Percentiles rank a stretch among this genome's conserved stretches.
Evolutionary conservation across 179 eudicot species (phyloP).

Genomic region (Sideroxylon spinosum): DNA sequence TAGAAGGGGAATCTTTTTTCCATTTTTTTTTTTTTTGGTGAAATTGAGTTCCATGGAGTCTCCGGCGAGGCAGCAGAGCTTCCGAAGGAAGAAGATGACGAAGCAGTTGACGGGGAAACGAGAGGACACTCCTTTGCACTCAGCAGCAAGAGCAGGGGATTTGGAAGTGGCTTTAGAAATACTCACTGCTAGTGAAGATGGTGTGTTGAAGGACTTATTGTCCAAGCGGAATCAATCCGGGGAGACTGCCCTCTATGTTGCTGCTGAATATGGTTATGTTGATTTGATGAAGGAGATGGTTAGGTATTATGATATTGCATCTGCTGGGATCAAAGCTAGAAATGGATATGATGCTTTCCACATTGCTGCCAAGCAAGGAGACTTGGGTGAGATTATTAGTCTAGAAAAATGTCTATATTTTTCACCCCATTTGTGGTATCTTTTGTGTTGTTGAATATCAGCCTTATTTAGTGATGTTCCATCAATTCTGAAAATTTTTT

Average conservation of each 20-base stretch:
- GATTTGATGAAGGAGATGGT: slow-evolving; percentile 42
- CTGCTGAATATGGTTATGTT: slow-evolving; percentile 46
- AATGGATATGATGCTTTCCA: slow-evolving; percentile 58
- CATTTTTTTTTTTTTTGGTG: background rate
- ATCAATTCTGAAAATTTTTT: too few relatives aligned
- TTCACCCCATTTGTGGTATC: background rate
- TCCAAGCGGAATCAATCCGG: slow-evolving; percentile 47
- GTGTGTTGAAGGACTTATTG: slow-evolving; percentile 32
- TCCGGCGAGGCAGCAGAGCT: slow-evolving; percentile 32
- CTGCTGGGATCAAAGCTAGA: slow-evolving; percentile 43
- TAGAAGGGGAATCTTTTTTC: background rate
- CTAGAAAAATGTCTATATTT: background rate
- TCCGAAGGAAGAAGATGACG: slow-evolving; percentile 33
- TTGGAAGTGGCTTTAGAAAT: slow-evolving; percentile 31
- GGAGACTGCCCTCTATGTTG: slow-evolving; percentile 52
- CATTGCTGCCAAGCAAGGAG: slow-evolving; percentile 51
- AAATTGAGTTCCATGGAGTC: slow-evolving; percentile 25
- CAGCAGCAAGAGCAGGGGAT: slow-evolving; percentile 44
- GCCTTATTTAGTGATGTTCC: background rate
- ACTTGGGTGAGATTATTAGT: slow-evolving; percentile 31
- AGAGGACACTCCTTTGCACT: slow-evolving; percentile 46
- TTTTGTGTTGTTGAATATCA: background rate
- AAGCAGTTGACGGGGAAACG: slow-evolving; percentile 43
- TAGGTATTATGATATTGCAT: slow-evolving; percentile 33
- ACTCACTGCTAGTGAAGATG: slow-evolving; percentile 23